These are phyloP conservation scores for Arachnomyces sp. DNA, from an alignment of 2,329 filamentous ascomycete species.

Conservation along the genomic window DNA sequence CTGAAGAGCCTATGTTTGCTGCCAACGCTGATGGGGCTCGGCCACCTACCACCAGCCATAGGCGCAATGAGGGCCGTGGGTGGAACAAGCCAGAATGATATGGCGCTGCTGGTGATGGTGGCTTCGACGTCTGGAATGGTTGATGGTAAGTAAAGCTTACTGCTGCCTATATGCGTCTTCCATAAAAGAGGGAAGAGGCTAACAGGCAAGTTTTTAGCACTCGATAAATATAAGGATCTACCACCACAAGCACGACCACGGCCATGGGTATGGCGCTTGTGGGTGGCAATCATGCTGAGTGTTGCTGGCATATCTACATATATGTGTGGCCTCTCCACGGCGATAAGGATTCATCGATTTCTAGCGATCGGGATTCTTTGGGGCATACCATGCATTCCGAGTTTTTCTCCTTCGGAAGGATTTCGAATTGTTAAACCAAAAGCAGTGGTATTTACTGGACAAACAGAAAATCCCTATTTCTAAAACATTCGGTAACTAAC, in stretches of 20 bases:
- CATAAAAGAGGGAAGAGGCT: no score
- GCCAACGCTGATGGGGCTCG: slow-evolving; percentile 1
- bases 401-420: neutral
- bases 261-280: neutral
- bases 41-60: slow-evolving; percentile 5
- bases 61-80: neutral
- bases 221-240: neutral
- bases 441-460: neutral
- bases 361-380: slow-evolving; percentile 1
- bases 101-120: no score
- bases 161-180: no score
- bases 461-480: neutral
- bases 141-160: no score
- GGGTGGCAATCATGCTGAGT: neutral
- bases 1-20: slow-evolving; percentile 1
- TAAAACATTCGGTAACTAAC: no score
- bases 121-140: no score
- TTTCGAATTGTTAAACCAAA: neutral
- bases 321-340: neutral
- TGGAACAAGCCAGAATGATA: no score
- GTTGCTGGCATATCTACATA: neutral
- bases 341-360: slow-evolving; percentile 2
- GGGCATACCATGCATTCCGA: slow-evolving; percentile 2
- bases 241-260: neutral
- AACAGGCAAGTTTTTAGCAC: neutral